Percentiles rank a stretch among this genome's conserved stretches.
Evolutionary conservation across 352 stramenopile species (phyloP).

Genomic region (Elongisporangium prolatum): DNA sequence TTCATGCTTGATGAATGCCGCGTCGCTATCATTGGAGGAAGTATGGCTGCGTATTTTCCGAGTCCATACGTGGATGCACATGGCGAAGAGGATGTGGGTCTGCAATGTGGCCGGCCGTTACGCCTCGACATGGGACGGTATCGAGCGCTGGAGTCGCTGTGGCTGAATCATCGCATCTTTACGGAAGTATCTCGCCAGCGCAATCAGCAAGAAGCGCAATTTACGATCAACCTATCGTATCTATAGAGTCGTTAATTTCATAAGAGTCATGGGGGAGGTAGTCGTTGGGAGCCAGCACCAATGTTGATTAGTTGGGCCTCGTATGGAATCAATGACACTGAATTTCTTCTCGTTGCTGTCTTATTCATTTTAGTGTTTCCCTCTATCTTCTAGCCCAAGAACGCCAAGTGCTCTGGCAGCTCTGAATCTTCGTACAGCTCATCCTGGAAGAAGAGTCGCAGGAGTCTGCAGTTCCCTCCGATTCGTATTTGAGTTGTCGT

Average conservation of each 20-base stretch:
- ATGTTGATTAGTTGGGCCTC: background rate
- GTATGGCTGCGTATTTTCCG: slow-evolving; percentile 83
- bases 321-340: background rate
- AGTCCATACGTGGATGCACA: slow-evolving; percentile 83
- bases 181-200: slow-evolving; percentile 80
- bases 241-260: slow-evolving; percentile 32
- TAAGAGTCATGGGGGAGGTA: background rate
- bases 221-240: slow-evolving; percentile 84
- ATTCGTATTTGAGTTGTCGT: slow-evolving; percentile 66
- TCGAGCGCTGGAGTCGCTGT: slow-evolving; percentile 73
- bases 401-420: slow-evolving; percentile 60
- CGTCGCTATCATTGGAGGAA: slow-evolving; percentile 76
- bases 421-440: slow-evolving; percentile 66
- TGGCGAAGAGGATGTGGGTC: slow-evolving; percentile 78
- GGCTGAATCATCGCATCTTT: slow-evolving; percentile 81
- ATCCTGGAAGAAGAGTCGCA: slow-evolving; percentile 80
- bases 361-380: background rate
- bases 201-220: slow-evolving; percentile 84
- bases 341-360: background rate
- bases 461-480: slow-evolving; percentile 56
- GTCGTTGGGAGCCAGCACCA: background rate
- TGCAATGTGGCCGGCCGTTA: slow-evolving; percentile 75
- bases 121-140: slow-evolving; percentile 74
- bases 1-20: slow-evolving; percentile 83
- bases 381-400: slow-evolving; percentile 38